Base-by-base conservation (phyloP, 257 asterid genomes). In the Avicennia marina region DNA sequence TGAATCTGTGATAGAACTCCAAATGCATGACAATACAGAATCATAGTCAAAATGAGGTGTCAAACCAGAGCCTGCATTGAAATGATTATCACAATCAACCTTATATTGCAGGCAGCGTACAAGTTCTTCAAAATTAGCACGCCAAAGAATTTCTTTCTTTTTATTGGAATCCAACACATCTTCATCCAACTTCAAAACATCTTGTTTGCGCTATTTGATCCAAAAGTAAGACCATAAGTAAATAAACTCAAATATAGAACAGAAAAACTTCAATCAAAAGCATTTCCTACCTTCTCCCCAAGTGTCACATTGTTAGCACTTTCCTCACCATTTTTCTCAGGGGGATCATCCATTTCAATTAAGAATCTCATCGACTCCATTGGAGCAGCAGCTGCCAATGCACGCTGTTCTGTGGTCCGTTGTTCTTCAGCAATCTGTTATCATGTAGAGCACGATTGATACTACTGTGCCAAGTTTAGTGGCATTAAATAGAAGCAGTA, bases 41-140 rank as follows among this genome's bases (percentile, higher is more conserved):
- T 31, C 33, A 21, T 21, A 32, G 26, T 41, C 53, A 24, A 18
- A 58, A 60, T 26, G 32, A 47, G 26, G 43, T 24, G 12, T 57
- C 4, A 29, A 63, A 25, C 54, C 45, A 53, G 15, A 45, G 48
- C 54, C 31, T 44, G 32, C 24, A 20, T 26, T 21, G 4, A 64
- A 57, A 33, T 64, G 64, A 39, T 39, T 15, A 54, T 62, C 44
- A 55, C 13, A 44, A 39, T 61, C 34, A 65, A 91, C 98, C 95
- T 89, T 86, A 62, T 77, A 72, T 69, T 90, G 74, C 62, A 84
- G 63, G 50, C 81, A 80, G 33, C 72, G 78, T 49, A 84, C 49
- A 78, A 89, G 68, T 76, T 93, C 98, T 65, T 89, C 95, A 62
- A 71, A 75, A 63, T 93, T 93, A 49, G 81, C 97, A 60, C 96